These are phyloP conservation scores for Syzygium aqueum DNA, from an alignment of 345 rosid species.

Conservation along the genomic window DNA sequence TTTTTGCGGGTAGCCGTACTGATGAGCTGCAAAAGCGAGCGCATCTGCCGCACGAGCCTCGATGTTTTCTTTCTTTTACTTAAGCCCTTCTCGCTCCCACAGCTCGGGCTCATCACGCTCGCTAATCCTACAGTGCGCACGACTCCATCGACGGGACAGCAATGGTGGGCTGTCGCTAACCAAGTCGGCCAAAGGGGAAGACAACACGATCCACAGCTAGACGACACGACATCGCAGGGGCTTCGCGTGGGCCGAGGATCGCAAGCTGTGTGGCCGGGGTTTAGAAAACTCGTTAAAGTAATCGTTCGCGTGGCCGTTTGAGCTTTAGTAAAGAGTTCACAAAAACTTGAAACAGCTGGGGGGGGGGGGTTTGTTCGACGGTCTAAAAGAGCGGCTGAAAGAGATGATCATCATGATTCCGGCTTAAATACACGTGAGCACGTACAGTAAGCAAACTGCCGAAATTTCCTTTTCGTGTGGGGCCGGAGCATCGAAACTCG, in stretches of 20 bases:
- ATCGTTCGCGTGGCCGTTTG: background rate
- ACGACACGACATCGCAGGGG: background rate
- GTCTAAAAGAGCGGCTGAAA: background rate
- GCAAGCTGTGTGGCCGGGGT: background rate
- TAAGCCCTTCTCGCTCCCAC: too few species aligned
- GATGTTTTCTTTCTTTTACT: background rate
- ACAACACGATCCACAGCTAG: too few species aligned
- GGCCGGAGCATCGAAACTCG: background rate
- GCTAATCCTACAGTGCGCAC: too few species aligned
- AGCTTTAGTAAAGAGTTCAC: background rate
- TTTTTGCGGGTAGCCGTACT: background rate
- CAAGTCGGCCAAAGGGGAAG: too few species aligned
- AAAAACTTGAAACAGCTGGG: background rate
- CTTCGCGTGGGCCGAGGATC: background rate
- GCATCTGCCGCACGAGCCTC: background rate
- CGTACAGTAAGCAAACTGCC: background rate
- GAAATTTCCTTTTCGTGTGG: background rate
- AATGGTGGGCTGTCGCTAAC: too few species aligned
- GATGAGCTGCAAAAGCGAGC: background rate
- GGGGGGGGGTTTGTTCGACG: background rate
- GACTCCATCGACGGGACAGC: too few species aligned
- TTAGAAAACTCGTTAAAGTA: background rate
- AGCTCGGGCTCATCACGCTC: too few species aligned
- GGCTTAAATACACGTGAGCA: background rate
- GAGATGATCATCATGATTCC: rapidly evolving